Evolutionary conservation across 805 yeast genomes (phyloP), one percentile per base, ranked within the genome.

Genomic region (Pichia cabralensis): DNA sequence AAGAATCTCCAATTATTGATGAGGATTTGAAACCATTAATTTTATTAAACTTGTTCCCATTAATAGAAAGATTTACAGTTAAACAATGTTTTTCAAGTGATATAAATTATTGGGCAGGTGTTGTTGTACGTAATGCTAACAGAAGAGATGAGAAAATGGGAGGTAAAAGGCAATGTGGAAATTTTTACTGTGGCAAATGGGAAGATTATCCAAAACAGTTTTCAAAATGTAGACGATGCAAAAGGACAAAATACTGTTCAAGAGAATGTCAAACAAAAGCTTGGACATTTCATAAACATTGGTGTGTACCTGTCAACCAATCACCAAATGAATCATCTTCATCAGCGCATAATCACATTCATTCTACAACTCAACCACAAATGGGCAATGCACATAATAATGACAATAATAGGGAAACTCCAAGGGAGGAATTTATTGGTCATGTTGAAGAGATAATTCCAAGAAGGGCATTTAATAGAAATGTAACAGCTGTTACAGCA

Each of bases 121-220:
- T 89, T n/a, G 85, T 88, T 26, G 92, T 92, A 88, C 68, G 97
- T 36, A 92, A 92, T 56, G 86, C 95, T 1, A 89, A 96, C 53
- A 71, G 96, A 38, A 77, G 88, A 49, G 92, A 89, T 54, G 96
- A 88, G 51, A 56, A 69, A 28, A 70, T 80, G 38, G 89, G 89
- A 13, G 96, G 96, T 2, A 80, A 89, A 21, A 69, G 97, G 34
- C 97, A 92, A 59, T 89, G 98, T 58, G 96, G 96, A 1, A 80
- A 79, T 53, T 81, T 86, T 46, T 80, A 76, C 19, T 89, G 98
- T 60, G 96, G 96, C 9, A 77, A 71, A 52, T 89, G 97, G 97
- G 98, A 89, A 57, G 73, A 71, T 30, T 76, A 62, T 42, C 95
- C 96, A 7, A 71, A 94, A 28, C 94, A 89, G 53, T 89, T 89